Conservation (phyloP, 441 rosid species). For the Sinapis alba region DNA sequence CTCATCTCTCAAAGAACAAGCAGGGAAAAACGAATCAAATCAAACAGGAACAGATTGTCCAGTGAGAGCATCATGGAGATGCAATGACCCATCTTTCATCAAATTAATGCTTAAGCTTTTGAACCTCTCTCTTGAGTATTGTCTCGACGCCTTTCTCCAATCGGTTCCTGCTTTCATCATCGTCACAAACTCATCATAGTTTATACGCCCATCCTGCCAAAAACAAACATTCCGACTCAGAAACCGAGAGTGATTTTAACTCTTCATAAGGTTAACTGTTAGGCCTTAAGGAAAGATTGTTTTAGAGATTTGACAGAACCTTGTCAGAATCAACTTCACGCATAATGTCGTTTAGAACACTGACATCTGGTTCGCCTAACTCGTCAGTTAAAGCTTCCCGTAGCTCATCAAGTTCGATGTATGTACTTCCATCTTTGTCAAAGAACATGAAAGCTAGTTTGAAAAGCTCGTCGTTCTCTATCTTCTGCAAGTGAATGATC, state of each 20-base stretch:
- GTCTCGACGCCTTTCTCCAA: conserved; percentile 98
- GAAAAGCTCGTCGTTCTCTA: conserved; percentile 95
- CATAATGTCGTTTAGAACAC: conserved; percentile 80
- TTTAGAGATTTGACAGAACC: conserved; percentile 46
- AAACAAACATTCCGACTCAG: conserved; percentile 1
- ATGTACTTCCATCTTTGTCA: conserved; percentile 85
- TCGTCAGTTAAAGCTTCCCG: conserved; percentile 78
- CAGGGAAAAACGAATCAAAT: conserved; percentile 30
- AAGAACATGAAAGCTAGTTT: conserved; percentile 87
- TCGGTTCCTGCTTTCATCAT: conserved; percentile 99
- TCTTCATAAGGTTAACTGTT: background rate
- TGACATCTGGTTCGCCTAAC: conserved; percentile 59
- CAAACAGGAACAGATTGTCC: conserved; percentile 79
- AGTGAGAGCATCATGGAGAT: conserved; percentile 81
- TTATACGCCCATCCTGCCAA: conserved; percentile 77
- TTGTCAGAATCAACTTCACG: conserved; percentile 94
- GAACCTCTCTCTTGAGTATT: conserved; percentile 97
- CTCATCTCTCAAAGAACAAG: conserved; percentile 17
- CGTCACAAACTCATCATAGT: conserved; percentile 89
- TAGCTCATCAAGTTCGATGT: conserved; percentile 75
- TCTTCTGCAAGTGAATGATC: conserved; percentile 93
- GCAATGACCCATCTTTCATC: conserved; percentile 96
- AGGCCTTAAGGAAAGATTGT: conserved; percentile 9
- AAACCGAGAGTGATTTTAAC: background rate
- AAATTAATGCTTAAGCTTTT: conserved; percentile 91